Evolutionary conservation across 495 filamentous ascomycete genomes (phyloP), one percentile per base, ranked within the genome.

Genomic region (Sporormia fimetaria): DNA sequence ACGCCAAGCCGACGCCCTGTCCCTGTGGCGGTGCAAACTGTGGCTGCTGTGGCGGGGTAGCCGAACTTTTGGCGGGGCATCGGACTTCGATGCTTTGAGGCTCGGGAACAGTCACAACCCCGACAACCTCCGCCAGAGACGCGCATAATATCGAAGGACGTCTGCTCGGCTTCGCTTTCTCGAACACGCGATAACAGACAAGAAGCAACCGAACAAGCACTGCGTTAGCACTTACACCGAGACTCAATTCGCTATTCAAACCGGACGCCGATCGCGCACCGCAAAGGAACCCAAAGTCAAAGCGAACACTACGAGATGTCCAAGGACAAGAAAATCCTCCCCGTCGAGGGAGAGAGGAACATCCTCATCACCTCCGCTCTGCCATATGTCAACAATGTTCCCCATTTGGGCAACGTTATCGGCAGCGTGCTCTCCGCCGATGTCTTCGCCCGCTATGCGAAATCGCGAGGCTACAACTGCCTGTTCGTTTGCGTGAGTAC

Each of bases 381-480:
- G 42, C 64, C 57, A 28, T 96, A 95, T 57, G 87, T 94, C 36
- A 96, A 96, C 66, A 95, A 94, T 63, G 83, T 92, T 7, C 90
- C 88, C 6, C 46, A 50, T 37, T 22, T 51, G 14, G 47, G 90
- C 39, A 98, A 98, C 62, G 79, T 95, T 40, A 73, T 95, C 38
- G 90, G 90, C 40, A 84, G 78, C 49, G 86, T 94, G 25, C 72
- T 96, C 54, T 78, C 75, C 50, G 81, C 82, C 25, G 82, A 87
- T 63, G 79, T 80, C 56, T 92, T 84, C 42, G 57, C 63, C n/a
- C 78, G 83, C 51, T 87, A 76, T 50, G 75, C 73, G 57, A 80
- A 81, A 56, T 76, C 77, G 27, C 73, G 78, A 20, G 80, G 78
- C 34, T 67, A 67, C 54, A 62, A 80, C 63, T 68, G 74, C 53